Percentiles rank a stretch among this genome's conserved stretches.
These are phyloP conservation scores for Hyphopichia wangnamkhiaoensis DNA, from an alignment of 1,139 yeast genomes.

Conservation along the genomic window DNA sequence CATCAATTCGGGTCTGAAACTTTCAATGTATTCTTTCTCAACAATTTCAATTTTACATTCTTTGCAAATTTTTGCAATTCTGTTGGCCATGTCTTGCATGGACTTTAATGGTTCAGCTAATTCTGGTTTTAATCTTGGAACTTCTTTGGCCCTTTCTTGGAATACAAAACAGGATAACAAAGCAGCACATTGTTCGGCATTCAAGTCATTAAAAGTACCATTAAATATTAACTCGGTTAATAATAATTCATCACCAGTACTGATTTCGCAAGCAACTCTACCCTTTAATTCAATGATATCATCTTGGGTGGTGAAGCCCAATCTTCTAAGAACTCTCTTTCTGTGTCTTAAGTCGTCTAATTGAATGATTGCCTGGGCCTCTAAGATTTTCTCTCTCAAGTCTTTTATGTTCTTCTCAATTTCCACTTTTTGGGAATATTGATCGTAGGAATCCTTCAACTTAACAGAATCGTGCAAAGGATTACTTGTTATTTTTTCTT, in stretches of 20 bases:
- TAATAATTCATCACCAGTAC: constrained; percentile 89
- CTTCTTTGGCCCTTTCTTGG: constrained; percentile 92
- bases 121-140: constrained; percentile 82
- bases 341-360: constrained; percentile 91
- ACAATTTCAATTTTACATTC: constrained; percentile 88
- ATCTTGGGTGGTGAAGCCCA: constrained; percentile 78
- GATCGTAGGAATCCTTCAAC: constrained; percentile 59
- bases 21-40: constrained; percentile 89
- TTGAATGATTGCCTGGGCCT: constrained; percentile 90
- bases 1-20: constrained; percentile 91
- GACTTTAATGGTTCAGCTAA: constrained; percentile 85
- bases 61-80: constrained; percentile 83
- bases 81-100: constrained; percentile 85
- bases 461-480: constrained; percentile 70
- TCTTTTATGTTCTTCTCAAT: constrained; percentile 61
- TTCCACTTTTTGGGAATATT: constrained; percentile 65
- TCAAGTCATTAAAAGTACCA: constrained; percentile 87
- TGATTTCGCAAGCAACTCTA: constrained; percentile 91
- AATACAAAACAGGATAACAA: constrained; percentile 91
- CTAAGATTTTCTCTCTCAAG: constrained; percentile 65
- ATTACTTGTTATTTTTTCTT: constrained; percentile 67
- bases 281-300: constrained; percentile 95
- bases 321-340: constrained; percentile 80
- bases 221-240: constrained; percentile 90
- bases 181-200: constrained; percentile 91